Evolutionary conservation across 108 stramenopile species (phyloP).

Genomic region (Cyclotella choctawhatcheeana): DNA sequence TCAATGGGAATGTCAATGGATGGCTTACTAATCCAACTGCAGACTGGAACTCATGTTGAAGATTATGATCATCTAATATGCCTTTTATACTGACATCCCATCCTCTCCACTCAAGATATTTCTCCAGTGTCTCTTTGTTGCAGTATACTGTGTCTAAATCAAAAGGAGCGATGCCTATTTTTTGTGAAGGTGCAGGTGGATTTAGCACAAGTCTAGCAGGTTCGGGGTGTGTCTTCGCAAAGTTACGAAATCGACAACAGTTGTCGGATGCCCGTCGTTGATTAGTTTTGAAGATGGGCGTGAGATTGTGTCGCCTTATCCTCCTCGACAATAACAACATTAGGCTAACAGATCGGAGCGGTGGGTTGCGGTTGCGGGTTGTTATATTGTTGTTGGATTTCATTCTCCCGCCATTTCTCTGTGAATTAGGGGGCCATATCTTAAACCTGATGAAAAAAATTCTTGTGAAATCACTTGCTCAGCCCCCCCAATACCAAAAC

Average conservation of each 20-base stretch:
- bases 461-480: too few relatives aligned
- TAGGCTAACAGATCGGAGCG: too few relatives aligned
- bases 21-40: slow-evolving; percentile 67
- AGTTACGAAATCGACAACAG: slow-evolving; percentile 29
- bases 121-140: slow-evolving; percentile 45
- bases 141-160: not conserved
- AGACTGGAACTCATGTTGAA: slow-evolving; percentile 17
- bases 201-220: slow-evolving; percentile 24
- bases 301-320: too few relatives aligned
- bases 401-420: not conserved
- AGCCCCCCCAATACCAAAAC: too few relatives aligned
- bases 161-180: not conserved
- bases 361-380: too few relatives aligned
- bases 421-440: too few relatives aligned
- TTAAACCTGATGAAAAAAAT: too few relatives aligned
- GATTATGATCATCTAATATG: slow-evolving; percentile 1
- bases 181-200: slow-evolving; percentile 19
- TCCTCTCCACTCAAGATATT: slow-evolving; percentile 60
- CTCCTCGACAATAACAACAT: too few relatives aligned
- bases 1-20: slow-evolving; percentile 78
- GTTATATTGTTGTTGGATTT: too few relatives aligned
- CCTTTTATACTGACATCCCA: slow-evolving; percentile 43
- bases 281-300: not conserved
- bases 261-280: not conserved
- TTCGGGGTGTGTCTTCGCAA: slow-evolving; percentile 37